Conservation (phyloP, 2,329 filamentous ascomycete genomes). For the Bipolaris victoriae region DNA sequence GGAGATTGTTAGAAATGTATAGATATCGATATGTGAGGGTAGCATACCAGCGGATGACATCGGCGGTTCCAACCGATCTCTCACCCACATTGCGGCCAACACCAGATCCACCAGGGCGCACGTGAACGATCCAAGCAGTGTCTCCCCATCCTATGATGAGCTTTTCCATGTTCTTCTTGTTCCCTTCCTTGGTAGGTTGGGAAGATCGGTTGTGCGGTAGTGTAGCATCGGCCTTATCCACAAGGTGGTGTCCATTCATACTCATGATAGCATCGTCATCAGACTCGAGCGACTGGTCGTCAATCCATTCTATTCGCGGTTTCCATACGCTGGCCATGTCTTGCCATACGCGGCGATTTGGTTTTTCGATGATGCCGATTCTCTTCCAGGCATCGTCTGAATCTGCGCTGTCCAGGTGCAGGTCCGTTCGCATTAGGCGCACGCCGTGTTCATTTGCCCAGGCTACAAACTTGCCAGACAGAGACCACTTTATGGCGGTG, state of each 20-base stretch:
- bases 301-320: slow-evolving; percentile 89
- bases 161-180: slow-evolving; percentile 65
- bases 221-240: slow-evolving; percentile 41
- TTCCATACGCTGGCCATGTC: slow-evolving; percentile 98
- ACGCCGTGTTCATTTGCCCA: slow-evolving; percentile 98
- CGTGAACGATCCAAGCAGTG: slow-evolving; percentile 93
- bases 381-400: slow-evolving; percentile 90
- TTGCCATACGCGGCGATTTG: slow-evolving; percentile 86
- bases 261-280: slow-evolving; percentile 64
- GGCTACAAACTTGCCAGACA: slow-evolving; percentile 87
- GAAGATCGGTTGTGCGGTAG: slow-evolving; percentile 55
- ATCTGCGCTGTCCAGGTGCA: slow-evolving; percentile 78
- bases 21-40: not conserved
- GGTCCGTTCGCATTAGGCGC: slow-evolving; percentile 93
- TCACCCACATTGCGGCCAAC: slow-evolving; percentile 71
- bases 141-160: slow-evolving; percentile 94
- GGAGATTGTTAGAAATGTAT: not conserved
- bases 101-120: slow-evolving; percentile 75
- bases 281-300: slow-evolving; percentile 77
- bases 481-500: slow-evolving; percentile 90
- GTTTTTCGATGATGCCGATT: slow-evolving; percentile 88
- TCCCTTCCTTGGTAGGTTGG: slow-evolving; percentile 42
- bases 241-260: slow-evolving; percentile 43
- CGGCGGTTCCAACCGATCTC: slow-evolving; percentile 76
- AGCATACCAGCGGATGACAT: slow-evolving; percentile 80